A percentile compares a stretch with the other conserved stretches of the same genome.
Evolutionary conservation across 2,329 filamentous ascomycete genomes (phyloP).

Genomic region (Colletotrichum australisinense): DNA sequence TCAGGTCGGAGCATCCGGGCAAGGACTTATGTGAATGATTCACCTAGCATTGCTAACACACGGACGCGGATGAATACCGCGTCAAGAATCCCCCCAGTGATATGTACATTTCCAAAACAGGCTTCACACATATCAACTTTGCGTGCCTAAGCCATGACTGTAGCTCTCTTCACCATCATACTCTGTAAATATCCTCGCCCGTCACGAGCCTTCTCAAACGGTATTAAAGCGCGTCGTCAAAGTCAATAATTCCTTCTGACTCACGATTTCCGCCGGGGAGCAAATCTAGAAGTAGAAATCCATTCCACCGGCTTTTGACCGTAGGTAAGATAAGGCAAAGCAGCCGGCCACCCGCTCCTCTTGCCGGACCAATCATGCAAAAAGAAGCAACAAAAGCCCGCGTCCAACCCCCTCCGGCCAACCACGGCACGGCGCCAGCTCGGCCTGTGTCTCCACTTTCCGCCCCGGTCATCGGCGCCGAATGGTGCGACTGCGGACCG

Average conservation of each 20-base stretch:
- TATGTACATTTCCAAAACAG: too few species aligned
- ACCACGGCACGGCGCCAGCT: slow-evolving; percentile 8
- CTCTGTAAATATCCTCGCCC: too few species aligned
- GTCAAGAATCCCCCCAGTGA: too few species aligned
- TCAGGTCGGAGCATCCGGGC: neutral
- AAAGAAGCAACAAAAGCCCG: neutral
- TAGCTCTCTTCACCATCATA: too few species aligned
- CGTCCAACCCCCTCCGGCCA: slow-evolving; percentile 3
- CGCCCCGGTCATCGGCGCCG: slow-evolving; percentile 33
- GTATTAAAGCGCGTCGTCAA: neutral
- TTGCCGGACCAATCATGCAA: neutral
- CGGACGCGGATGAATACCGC: too few species aligned
- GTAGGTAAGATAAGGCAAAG: too few species aligned
- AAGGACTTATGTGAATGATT: slow-evolving; percentile 5
- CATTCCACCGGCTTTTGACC: neutral
- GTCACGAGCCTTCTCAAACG: too few species aligned
- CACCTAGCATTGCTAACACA: neutral
- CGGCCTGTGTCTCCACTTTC: neutral
- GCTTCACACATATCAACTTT: too few species aligned
- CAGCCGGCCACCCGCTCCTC: neutral
- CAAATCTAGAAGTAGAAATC: neutral
- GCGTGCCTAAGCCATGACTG: too few species aligned
- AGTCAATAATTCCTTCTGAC: neutral
- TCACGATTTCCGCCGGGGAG: neutral
- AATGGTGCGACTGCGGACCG: neutral